Evolutionary conservation across 2,329 filamentous ascomycete genomes (phyloP).

Genomic region (Colletotrichum incanum): DNA sequence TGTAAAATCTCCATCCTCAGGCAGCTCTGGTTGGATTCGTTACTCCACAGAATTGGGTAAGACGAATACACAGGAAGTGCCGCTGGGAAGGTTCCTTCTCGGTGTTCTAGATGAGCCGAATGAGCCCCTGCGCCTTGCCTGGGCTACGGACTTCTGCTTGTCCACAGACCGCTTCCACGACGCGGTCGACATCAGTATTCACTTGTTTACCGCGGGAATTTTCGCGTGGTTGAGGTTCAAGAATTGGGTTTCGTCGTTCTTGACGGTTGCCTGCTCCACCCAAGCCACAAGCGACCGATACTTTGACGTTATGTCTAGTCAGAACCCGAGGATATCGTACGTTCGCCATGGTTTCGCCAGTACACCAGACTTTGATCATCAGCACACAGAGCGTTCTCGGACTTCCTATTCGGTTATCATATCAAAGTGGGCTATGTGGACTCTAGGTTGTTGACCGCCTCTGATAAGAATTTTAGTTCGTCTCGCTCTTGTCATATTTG

Average conservation of each 20-base stretch:
- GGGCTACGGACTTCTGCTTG: not conserved
- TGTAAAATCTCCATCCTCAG: not conserved
- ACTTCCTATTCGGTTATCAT: too few species aligned
- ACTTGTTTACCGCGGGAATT: not conserved
- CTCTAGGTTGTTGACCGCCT: too few species aligned
- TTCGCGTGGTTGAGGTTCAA: too few species aligned
- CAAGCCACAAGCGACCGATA: not conserved
- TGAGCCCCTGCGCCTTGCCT: not conserved
- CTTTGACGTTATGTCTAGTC: not conserved
- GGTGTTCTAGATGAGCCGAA: slow-evolving; percentile 6
- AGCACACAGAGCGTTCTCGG: too few species aligned
- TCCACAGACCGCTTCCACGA: not conserved
- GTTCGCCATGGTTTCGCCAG: too few species aligned
- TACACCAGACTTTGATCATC: too few species aligned
- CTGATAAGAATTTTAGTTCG: too few species aligned
- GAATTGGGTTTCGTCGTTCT: too few species aligned
- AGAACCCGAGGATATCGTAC: too few species aligned
- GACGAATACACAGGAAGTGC: not conserved
- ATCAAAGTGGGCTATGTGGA: too few species aligned
- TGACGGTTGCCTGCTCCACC: not conserved
- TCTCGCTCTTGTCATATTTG: too few species aligned
- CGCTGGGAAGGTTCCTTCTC: slow-evolving; percentile 1
- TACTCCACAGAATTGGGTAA: not conserved
- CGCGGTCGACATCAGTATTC: not conserved
- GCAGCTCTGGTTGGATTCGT: not conserved